phyloP scores from a whole-genome alignment of 305 asterid genomes.

The Fraxinus platypoda region DNA sequence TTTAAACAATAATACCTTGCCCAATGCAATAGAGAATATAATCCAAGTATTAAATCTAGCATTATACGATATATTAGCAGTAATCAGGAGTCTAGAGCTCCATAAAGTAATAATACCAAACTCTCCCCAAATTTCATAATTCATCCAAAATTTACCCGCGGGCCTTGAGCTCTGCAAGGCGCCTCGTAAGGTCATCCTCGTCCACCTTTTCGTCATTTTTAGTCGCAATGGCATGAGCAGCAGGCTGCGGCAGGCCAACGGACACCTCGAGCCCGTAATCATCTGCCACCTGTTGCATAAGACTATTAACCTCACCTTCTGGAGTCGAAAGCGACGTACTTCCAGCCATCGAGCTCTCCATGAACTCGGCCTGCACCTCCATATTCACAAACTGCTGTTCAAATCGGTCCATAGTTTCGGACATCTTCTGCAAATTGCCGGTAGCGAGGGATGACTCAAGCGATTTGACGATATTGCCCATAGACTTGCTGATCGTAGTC shows the following conservation, averaged over 20 bases:
- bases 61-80: not conserved
- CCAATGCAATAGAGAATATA: not conserved
- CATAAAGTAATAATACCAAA: not conserved
- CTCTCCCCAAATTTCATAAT: not conserved
- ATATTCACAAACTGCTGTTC: constrained; percentile 92
- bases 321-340: constrained; percentile 92
- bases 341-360: constrained; percentile 99
- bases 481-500: constrained; percentile 77
- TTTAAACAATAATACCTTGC: not conserved
- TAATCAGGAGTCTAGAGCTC: not conserved
- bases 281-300: constrained; percentile 98
- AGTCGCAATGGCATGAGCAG: constrained; percentile 60
- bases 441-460: constrained; percentile 69
- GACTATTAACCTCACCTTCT: constrained; percentile 78
- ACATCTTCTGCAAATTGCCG: constrained; percentile 92
- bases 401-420: constrained; percentile 90
- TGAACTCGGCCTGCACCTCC: constrained; percentile 98
- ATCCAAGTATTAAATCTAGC: not conserved
- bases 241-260: constrained; percentile 82
- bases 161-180: constrained; percentile 92
- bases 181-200: constrained; percentile 87
- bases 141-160: constrained; percentile 55
- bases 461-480: constrained; percentile 81
- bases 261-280: constrained; percentile 95
- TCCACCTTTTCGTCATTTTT: constrained; percentile 71